These are phyloP conservation scores for Cercophora sp. DNA, from an alignment of 495 filamentous ascomycete species.

Conservation along the genomic window DNA sequence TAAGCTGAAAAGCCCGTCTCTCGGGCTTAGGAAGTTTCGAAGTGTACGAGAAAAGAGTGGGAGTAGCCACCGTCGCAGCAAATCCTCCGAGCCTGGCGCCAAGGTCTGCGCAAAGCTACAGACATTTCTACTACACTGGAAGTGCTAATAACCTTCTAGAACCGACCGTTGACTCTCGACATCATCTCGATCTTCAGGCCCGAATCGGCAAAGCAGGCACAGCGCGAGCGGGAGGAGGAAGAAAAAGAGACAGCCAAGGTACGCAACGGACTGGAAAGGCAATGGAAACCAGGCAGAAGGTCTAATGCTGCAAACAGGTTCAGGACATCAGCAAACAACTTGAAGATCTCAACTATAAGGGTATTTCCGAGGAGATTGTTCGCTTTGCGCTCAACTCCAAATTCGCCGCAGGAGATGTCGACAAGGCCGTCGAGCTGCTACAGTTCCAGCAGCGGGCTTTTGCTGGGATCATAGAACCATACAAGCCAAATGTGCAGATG, in stretches of 20 bases:
- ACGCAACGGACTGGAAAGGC: background rate
- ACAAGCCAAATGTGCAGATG: constrained; percentile 64
- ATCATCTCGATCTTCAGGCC: constrained; percentile 51
- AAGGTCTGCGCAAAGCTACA: constrained; percentile 39
- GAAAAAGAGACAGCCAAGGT: constrained; percentile 43
- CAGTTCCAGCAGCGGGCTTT: constrained; percentile 72
- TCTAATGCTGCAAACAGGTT: constrained; percentile 40
- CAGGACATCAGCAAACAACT: constrained; percentile 52
- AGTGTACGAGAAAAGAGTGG: constrained; percentile 66
- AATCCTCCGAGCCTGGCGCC: constrained; percentile 43
- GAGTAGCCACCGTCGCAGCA: constrained; percentile 43
- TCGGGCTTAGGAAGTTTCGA: constrained; percentile 53
- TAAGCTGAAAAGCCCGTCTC: constrained; percentile 24
- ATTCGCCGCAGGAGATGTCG: constrained; percentile 63
- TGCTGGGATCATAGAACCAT: constrained; percentile 71
- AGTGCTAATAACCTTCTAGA: constrained; percentile 28
- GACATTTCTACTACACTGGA: constrained; percentile 9
- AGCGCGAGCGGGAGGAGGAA: constrained; percentile 54
- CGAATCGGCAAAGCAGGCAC: constrained; percentile 47
- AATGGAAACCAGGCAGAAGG: background rate
- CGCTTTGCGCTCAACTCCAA: constrained; percentile 63
- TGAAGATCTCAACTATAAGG: constrained; percentile 47
- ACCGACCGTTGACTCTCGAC: constrained; percentile 37
- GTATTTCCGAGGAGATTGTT: constrained; percentile 58
- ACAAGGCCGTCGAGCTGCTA: constrained; percentile 72